Evolutionary conservation across 345 rosid species (phyloP), one percentile per base, ranked within the genome.

Genomic region (Gossypium sturtianum): DNA sequence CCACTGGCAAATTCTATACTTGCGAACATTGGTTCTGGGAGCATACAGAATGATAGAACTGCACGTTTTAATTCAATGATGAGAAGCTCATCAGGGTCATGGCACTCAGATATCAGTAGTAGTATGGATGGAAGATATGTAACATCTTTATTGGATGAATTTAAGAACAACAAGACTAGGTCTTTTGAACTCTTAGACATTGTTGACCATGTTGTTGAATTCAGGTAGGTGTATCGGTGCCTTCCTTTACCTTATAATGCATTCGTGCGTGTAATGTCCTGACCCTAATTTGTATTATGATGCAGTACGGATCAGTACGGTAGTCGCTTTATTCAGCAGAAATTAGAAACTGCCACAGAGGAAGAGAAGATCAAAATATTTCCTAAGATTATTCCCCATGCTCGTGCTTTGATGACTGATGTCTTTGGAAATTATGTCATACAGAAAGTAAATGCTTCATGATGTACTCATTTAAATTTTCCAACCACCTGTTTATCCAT

Each of bases 321-420:
- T 54, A 93, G 98, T 87, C 94, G 97, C 80, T 95, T 95, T 80
- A 93, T 95, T 82, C 99, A 95, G 84, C 98, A 95, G 89, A 93
- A 90, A 82, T 87, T 95, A 63, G 99, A 93, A 85, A 85, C 85
- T 23, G 93, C 98, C 62, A 81, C 84, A 0, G 91, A 70, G 59
- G 97, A 89, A 80, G 97, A 93, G 77, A 95, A 91, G 83, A 79
- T 85, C 85, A 84, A 77, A 77, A 88, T 95, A 78, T 93, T 90
- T 71, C 90, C 94, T 15, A 96, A 95, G 80, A 87, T 95, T 64
- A 80, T 86, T 82, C 92, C 97, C 69, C 90, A 84, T 79, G 94
- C 93, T 64, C 91, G 83, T 58, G 80, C 90, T 77, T 81, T 95
- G 87, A 95, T 95, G 99, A 90, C 97, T n/a, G 99, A 95, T 87